Evolutionary conservation across 495 filamentous ascomycete species (phyloP), one percentile per base, ranked within the genome.

Genomic region (Parathielavia hyrcaniae): DNA sequence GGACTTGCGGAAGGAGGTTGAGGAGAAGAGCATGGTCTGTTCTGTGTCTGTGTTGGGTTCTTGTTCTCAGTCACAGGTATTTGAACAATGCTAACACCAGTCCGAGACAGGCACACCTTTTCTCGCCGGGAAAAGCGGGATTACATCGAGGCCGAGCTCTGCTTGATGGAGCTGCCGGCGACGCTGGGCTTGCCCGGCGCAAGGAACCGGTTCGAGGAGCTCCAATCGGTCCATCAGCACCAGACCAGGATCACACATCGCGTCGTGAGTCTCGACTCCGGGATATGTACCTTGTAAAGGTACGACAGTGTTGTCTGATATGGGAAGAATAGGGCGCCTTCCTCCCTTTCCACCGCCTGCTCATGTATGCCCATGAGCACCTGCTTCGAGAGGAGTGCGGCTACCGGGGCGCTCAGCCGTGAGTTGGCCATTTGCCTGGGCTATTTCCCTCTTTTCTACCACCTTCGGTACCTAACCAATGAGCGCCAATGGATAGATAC

Each of bases 341-440:
- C 62, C 61, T 81, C 10, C 74, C 75, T 14, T 82, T 77, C 69
- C 79, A 83, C 60, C 70, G 80, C 39, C 76, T 79, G 53, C 75
- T 76, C 49, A 46, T 79, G 13, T 58, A 69, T 30, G 62, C 73
- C 3, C 78, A 79, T 50, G 80, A 80, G 43, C 13, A 43, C 53
- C 65, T 69, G 13, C 58, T 83, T 34, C 64, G 70, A 41, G 61
- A 70, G 2, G 71, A 75, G 52, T 82, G 79, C 58, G 66, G 67
- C 43, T 82, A 78, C 62, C 65, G 52, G 13, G 77, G 77, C 6
- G 64, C 67, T 11, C 69, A 64, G 35, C 62, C 62, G 55, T 61
- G 23, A 0, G 50, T 34, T 23, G 5, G 3, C 23, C 10, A 0
- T 51, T 17, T n/a, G 20, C 19, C 20, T 50, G 4, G 10, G 20